Percentiles rank a stretch among this genome's conserved stretches.
phyloP scores from a whole-genome alignment of 176 grass and related monocot species.

The Oryza longistaminata region DNA sequence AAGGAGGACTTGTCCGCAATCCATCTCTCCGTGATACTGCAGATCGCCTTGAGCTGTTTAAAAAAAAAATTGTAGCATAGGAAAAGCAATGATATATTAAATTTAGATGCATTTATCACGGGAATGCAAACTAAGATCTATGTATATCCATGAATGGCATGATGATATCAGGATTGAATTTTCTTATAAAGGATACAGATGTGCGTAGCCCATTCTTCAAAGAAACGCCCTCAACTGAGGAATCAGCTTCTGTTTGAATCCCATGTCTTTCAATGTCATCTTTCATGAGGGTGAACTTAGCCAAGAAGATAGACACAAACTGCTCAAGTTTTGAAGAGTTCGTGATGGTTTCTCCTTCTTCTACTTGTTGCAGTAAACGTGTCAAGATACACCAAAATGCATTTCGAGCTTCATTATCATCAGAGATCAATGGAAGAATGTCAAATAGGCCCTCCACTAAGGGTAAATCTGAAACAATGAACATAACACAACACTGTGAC shows the following conservation, averaged over 20 bases:
- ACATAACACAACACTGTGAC: neutral
- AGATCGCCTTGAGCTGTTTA: conserved; percentile 57
- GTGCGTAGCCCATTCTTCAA: conserved; percentile 40
- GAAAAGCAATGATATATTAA: conserved; percentile 21
- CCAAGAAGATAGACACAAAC: conserved; percentile 58
- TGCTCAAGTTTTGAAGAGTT: conserved; percentile 36
- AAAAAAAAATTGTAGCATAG: conserved; percentile 31
- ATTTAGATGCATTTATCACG: neutral
- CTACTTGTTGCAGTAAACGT: conserved; percentile 47
- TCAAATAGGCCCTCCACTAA: conserved; percentile 72
- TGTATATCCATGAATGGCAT: neutral
- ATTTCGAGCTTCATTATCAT: conserved; percentile 63
- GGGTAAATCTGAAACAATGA: conserved; percentile 60
- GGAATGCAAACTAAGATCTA: conserved; percentile 27
- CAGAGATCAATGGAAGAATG: conserved; percentile 61
- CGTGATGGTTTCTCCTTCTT: conserved; percentile 37
- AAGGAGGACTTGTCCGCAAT: conserved; percentile 42
- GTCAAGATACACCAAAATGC: conserved; percentile 77
- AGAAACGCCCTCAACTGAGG: conserved; percentile 38
- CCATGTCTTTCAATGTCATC: conserved; percentile 63
- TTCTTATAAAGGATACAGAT: conserved; percentile 72
- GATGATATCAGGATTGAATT: conserved; percentile 9
- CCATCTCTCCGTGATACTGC: conserved; percentile 67
- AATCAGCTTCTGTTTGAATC: conserved; percentile 35
- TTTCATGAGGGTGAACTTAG: conserved; percentile 59